These are phyloP conservation scores for Chaetomidium leptoderma DNA, from an alignment of 495 filamentous ascomycete genomes.

Conservation along the genomic window DNA sequence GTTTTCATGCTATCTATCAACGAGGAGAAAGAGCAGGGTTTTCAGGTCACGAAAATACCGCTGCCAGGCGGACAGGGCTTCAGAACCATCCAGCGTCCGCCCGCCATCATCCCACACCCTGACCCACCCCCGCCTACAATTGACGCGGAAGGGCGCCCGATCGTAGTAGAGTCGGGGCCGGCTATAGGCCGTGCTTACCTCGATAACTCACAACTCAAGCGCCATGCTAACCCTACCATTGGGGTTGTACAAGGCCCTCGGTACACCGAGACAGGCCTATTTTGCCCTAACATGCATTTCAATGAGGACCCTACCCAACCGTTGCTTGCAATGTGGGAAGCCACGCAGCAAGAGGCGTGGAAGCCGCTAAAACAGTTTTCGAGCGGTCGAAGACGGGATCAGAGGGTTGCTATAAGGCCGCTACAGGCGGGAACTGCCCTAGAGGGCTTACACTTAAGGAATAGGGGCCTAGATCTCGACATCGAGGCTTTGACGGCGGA, in stretches of 20 bases:
- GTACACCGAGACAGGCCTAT: constrained; percentile 39
- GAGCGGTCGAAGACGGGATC: constrained; percentile 6
- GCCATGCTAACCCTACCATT: constrained; percentile 34
- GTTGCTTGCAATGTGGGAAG: constrained; percentile 31
- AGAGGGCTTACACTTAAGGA: constrained; percentile 18
- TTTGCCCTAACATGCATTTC: constrained; percentile 38
- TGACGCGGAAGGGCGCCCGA: constrained; percentile 18
- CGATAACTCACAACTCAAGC: constrained; percentile 25
- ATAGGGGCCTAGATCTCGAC: constrained; percentile 29
- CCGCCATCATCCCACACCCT: constrained; percentile 41
- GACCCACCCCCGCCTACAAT: constrained; percentile 38
- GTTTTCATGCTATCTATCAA: constrained; percentile 62
- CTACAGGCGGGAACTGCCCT: not conserved
- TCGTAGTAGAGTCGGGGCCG: constrained; percentile 20
- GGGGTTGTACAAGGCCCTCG: constrained; percentile 46
- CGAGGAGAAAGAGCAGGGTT: constrained; percentile 28
- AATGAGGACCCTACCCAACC: constrained; percentile 31
- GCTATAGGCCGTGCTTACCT: constrained; percentile 30
- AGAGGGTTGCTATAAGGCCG: constrained; percentile 7
- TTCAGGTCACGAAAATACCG: constrained; percentile 22
- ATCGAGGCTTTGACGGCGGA: constrained; percentile 16
- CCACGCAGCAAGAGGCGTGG: constrained; percentile 23
- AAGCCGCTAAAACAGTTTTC: constrained; percentile 6
- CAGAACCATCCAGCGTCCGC: constrained; percentile 36
- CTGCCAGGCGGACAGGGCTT: constrained; percentile 8